Evolutionary conservation across 768 basidiomycete species (phyloP), one percentile per base, ranked within the genome.

Genomic region (Fomitopsis pulvina): DNA sequence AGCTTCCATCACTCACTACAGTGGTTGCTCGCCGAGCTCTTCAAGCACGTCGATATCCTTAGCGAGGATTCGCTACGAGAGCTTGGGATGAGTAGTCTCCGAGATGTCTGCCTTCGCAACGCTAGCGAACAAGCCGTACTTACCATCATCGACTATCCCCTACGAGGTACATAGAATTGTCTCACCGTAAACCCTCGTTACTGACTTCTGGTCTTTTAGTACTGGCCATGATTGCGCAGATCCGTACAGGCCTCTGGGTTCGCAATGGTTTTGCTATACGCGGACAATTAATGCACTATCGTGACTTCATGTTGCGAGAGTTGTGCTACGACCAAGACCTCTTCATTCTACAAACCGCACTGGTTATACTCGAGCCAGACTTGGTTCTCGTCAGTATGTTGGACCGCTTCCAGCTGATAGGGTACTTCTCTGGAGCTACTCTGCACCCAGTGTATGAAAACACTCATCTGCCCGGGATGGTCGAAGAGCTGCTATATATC

Each of bases 241-340:
- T 97, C 45, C 82, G 93, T 22, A 87, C 91, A 0, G 93, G 93
- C 0, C 75, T 98, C 3, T 99, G 96, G 96, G 94, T 96, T 7
- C 87, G 95, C 47, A 99, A 99, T 58, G 96, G 96, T 3, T 90
- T 93, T 60, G 87, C 87, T 14, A 94, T 98, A 57, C 85, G 95
- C 1, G 92, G 93, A 0, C 96, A 98, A 64, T 74, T 93, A 3
- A 77, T 94, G 46, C 95, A 98, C 63, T 99, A 99, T 64, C 86
- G 93, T 24, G 95, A 98, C 63, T 92, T 92, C 66, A 87, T 89
- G 79, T 80, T 97, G 22, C 85, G 95, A 18, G 96, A 99, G 64
- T 76, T 92, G 5, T 96, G 95, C 60, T 94, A 95, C 62, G 96
- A 99, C 65, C 93, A 97, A 64, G 96, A 92, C 56, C 73, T 96